Conservation (phyloP, 768 basidiomycete genomes). For the Russula virescens region DNA sequence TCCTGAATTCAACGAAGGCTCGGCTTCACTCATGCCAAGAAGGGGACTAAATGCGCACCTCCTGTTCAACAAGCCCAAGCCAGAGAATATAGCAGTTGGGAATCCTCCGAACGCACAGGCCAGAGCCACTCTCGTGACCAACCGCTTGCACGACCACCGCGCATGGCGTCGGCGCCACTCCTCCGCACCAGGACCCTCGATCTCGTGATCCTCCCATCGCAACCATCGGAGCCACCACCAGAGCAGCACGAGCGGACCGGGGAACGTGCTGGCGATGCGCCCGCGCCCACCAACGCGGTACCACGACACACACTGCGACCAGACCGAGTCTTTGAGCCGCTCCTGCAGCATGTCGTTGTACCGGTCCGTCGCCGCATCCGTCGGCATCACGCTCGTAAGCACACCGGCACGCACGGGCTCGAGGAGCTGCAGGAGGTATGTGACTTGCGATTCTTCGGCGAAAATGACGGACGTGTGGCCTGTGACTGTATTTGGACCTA, state of each 20-base stretch:
- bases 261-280: constrained; percentile 13
- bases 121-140: not conserved
- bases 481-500: constrained; percentile 46
- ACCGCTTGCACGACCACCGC: not conserved
- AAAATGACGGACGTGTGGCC: constrained; percentile 55
- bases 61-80: not conserved
- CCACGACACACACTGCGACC: constrained; percentile 20
- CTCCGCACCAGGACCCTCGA: not conserved
- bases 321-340: constrained; percentile 10
- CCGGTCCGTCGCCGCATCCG: constrained; percentile 13
- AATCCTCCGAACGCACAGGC: not conserved
- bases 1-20: not conserved
- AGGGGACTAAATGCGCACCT: not conserved
- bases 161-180: constrained; percentile 7
- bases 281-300: constrained; percentile 12
- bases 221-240: constrained; percentile 18
- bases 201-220: constrained; percentile 15
- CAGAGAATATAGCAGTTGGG: not conserved
- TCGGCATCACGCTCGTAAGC: constrained; percentile 14
- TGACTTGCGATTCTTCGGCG: constrained; percentile 30
- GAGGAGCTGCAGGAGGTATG: constrained; percentile 7
- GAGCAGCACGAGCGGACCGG: constrained; percentile 16
- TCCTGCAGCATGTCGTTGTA: constrained; percentile 18
- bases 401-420: constrained; percentile 5
- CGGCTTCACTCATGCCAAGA: not conserved